Evolutionary conservation across 495 filamentous ascomycete genomes (phyloP).

Genomic region (Xylaria bambusicola): DNA sequence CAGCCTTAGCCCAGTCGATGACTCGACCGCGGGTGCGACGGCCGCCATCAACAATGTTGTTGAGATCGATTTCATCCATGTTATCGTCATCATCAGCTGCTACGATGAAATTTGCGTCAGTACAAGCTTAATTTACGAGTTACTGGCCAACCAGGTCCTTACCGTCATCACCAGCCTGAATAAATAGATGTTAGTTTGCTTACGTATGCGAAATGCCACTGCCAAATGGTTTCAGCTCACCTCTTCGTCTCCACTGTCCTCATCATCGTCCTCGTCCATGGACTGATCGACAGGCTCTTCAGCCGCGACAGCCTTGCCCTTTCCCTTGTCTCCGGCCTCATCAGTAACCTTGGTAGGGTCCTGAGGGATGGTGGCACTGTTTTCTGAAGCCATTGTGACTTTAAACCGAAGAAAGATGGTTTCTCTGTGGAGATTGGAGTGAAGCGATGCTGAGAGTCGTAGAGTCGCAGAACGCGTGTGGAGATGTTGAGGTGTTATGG

Average conservation of each 20-base stretch:
- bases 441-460: neutral
- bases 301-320: slow-evolving; percentile 59
- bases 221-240: slow-evolving; percentile 43
- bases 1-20: slow-evolving; percentile 83
- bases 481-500: slow-evolving; percentile 16
- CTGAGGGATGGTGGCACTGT: slow-evolving; percentile 36
- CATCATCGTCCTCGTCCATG: slow-evolving; percentile 71
- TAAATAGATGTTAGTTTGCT: slow-evolving; percentile 25
- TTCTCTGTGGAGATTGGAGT: neutral
- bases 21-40: slow-evolving; percentile 82
- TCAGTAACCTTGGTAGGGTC: slow-evolving; percentile 35
- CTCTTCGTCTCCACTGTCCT: slow-evolving; percentile 64
- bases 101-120: slow-evolving; percentile 33
- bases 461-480: neutral
- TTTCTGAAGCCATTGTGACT: slow-evolving; percentile 41
- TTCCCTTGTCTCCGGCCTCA: slow-evolving; percentile 53
- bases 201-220: neutral
- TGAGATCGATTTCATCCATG: slow-evolving; percentile 84
- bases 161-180: slow-evolving; percentile 48
- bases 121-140: slow-evolving; percentile 18
- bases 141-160: slow-evolving; percentile 20
- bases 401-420: neutral
- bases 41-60: slow-evolving; percentile 78
- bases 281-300: slow-evolving; percentile 56
- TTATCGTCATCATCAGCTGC: slow-evolving; percentile 77